Conservation (phyloP, 768 basidiomycete species). For the Macrolepiota fuliginosa region DNA sequence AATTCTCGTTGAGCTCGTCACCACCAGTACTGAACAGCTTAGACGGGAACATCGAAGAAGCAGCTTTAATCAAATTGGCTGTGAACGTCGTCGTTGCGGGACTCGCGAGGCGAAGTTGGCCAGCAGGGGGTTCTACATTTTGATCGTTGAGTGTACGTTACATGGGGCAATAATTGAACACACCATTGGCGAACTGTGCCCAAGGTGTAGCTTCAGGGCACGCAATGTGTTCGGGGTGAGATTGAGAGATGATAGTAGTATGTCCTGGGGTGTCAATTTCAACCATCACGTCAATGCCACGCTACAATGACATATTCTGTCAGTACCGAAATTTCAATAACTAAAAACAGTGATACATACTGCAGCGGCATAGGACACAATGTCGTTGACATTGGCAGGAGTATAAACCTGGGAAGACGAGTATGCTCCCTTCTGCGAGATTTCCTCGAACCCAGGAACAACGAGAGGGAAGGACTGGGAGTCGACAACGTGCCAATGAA, state of each 20-base stretch:
- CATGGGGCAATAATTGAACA: background rate
- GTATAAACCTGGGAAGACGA: slow-evolving; percentile 51
- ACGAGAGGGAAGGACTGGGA: slow-evolving; percentile 78
- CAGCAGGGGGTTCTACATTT: slow-evolving; percentile 69
- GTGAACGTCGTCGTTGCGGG: slow-evolving; percentile 63
- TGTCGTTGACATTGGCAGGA: slow-evolving; percentile 49
- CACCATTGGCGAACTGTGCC: slow-evolving; percentile 55
- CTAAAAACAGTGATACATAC: slow-evolving; percentile 68
- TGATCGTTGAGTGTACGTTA: background rate
- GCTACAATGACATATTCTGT: slow-evolving; percentile 35
- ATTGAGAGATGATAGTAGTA: no score
- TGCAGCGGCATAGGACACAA: no score
- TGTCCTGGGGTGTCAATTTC: no score
- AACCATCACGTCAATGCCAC: slow-evolving; percentile 78
- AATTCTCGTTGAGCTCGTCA: slow-evolving; percentile 72
- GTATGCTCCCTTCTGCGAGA: no score
- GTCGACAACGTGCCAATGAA: no score
- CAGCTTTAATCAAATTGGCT: slow-evolving; percentile 45
- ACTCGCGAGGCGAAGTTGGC: slow-evolving; percentile 79
- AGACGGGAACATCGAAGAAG: no score
- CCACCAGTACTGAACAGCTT: no score
- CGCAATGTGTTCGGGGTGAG: slow-evolving; percentile 76
- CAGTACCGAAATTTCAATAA: no score
- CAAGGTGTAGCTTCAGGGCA: slow-evolving; percentile 62
- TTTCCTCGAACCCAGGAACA: slow-evolving; percentile 55